Evolutionary conservation across 2,329 filamentous ascomycete species (phyloP).

Genomic region (Ophiocordyceps sinensis): DNA sequence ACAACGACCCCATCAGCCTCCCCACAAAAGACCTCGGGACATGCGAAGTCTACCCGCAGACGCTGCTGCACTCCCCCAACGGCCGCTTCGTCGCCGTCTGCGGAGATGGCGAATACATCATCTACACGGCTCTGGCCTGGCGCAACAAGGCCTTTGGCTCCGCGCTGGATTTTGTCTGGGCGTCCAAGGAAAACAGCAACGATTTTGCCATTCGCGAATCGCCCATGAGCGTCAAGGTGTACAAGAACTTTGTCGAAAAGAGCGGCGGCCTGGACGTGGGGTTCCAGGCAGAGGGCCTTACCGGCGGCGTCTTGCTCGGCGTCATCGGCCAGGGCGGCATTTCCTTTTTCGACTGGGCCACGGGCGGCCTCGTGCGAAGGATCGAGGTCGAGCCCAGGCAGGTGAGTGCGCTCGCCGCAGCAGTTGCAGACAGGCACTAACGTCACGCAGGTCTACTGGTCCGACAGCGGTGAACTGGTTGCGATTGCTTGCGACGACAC

Average conservation of each 20-base stretch:
- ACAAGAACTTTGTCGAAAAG: slow-evolving; percentile 95
- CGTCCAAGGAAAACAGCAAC: slow-evolving; percentile 92
- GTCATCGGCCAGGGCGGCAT: slow-evolving; percentile 91
- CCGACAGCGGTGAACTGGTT: slow-evolving; percentile 86
- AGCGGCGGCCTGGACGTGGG: slow-evolving; percentile 78
- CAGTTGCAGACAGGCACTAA: slow-evolving; percentile 1
- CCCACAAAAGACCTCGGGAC: slow-evolving; percentile 90
- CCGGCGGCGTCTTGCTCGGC: slow-evolving; percentile 78
- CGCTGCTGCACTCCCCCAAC: slow-evolving; percentile 89
- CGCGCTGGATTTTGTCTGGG: slow-evolving; percentile 93
- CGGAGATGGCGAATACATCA: slow-evolving; percentile 96
- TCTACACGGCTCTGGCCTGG: slow-evolving; percentile 92
- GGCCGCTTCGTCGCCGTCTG: slow-evolving; percentile 70
- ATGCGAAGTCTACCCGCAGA: slow-evolving; percentile 94
- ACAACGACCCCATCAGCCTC: slow-evolving; percentile 73
- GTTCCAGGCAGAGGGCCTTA: slow-evolving; percentile 85
- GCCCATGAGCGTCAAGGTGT: slow-evolving; percentile 85
- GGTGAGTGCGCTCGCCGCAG: slow-evolving; percentile 7
- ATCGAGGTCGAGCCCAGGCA: slow-evolving; percentile 66
- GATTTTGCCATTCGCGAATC: slow-evolving; percentile 97
- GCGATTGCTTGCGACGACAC: slow-evolving; percentile 87
- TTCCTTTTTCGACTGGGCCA: slow-evolving; percentile 93
- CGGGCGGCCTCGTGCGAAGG: slow-evolving; percentile 72
- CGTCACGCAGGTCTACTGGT: slow-evolving; percentile 69
- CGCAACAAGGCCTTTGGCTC: slow-evolving; percentile 96